Percentiles rank a stretch among this genome's conserved stretches.
phyloP scores from a whole-genome alignment of 495 filamentous ascomycete species.

The Xylaria curta region DNA sequence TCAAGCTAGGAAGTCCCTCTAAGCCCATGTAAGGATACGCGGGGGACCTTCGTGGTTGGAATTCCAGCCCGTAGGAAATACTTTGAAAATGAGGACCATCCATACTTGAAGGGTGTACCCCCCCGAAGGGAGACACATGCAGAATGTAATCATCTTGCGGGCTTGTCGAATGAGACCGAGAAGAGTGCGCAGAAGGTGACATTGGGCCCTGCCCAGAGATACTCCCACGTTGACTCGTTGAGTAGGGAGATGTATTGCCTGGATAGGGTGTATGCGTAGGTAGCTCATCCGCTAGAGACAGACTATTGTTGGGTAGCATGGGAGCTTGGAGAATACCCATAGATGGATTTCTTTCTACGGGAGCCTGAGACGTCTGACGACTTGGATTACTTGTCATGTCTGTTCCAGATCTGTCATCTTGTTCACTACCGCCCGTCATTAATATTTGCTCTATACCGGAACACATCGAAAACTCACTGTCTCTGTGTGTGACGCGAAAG shows the following conservation, averaged over 20 bases:
- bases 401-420: constrained; percentile 45
- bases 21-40: constrained; percentile 33
- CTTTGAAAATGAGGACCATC: constrained; percentile 35
- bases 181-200: constrained; percentile 32
- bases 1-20: constrained; percentile 37
- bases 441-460: background rate
- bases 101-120: constrained; percentile 32
- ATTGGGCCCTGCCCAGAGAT: constrained; percentile 34
- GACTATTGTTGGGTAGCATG: constrained; percentile 17
- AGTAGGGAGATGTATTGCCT: constrained; percentile 29
- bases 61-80: constrained; percentile 31
- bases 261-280: constrained; percentile 30
- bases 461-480: constrained; percentile 65
- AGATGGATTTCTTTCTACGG: constrained; percentile 23
- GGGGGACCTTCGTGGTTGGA: constrained; percentile 37
- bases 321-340: constrained; percentile 24
- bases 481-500: constrained; percentile 79
- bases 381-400: constrained; percentile 30
- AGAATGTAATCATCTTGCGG: constrained; percentile 32
- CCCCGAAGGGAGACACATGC: constrained; percentile 21
- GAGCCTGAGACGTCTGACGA: constrained; percentile 29
- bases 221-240: constrained; percentile 29
- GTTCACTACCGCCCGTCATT: constrained; percentile 41
- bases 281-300: constrained; percentile 26
- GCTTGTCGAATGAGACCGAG: constrained; percentile 30